Evolutionary conservation across 305 asterid genomes (phyloP).

Genomic region (Fraxinus dipetala): DNA sequence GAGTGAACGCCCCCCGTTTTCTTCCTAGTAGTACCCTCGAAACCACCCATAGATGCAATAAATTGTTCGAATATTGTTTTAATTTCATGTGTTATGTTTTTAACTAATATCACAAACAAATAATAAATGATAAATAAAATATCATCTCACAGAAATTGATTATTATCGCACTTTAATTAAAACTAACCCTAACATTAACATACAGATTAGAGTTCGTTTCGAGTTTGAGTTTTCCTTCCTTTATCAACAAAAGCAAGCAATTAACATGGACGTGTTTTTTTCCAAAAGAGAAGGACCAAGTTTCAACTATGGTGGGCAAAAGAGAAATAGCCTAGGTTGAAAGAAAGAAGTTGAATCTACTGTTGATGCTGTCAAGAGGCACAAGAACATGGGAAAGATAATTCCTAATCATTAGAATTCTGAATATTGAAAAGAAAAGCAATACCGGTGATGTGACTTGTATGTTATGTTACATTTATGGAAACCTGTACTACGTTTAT

Average conservation of each 20-base stretch:
- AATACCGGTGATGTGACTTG: not conserved
- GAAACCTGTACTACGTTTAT: not conserved
- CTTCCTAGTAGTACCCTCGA: too few relatives aligned
- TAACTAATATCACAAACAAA: too few relatives aligned
- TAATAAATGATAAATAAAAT: too few relatives aligned
- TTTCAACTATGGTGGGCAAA: conserved; percentile 20
- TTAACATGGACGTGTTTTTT: conserved; percentile 15
- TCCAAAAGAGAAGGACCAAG: conserved; percentile 21
- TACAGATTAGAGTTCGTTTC: too few relatives aligned
- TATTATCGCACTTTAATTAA: too few relatives aligned
- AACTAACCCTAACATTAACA: too few relatives aligned
- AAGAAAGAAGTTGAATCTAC: conserved; percentile 18
- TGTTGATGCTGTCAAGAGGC: conserved; percentile 14
- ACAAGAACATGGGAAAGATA: conserved; percentile 8
- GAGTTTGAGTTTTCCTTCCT: too few relatives aligned
- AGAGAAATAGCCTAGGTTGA: conserved; percentile 16
- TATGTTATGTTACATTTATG: not conserved
- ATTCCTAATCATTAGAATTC: not conserved
- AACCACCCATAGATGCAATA: too few relatives aligned
- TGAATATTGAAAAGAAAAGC: not conserved
- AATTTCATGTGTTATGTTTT: too few relatives aligned
- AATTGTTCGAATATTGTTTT: too few relatives aligned
- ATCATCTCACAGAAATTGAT: too few relatives aligned
- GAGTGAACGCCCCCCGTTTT: too few relatives aligned
- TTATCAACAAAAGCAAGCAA: not conserved